These are phyloP conservation scores for Phytophthora agathidicida DNA, from an alignment of 352 stramenopile species.

Conservation along the genomic window DNA sequence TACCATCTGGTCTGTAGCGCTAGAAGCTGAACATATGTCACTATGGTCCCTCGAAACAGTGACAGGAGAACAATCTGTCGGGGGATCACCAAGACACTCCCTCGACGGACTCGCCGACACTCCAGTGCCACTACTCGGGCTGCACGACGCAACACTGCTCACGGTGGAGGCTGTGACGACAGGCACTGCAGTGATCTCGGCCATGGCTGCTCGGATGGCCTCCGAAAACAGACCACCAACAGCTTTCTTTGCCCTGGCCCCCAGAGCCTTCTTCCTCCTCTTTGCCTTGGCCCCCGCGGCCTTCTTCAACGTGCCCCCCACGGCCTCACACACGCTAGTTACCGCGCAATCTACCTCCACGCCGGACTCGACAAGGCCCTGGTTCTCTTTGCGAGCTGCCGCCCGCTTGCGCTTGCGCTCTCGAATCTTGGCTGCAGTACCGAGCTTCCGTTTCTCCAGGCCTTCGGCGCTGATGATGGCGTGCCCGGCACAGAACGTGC, in stretches of 20 bases:
- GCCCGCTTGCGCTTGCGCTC: not conserved
- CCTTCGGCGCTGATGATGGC: not conserved
- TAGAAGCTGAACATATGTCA: not conserved
- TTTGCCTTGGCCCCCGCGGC: not conserved
- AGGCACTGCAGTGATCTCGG: not conserved
- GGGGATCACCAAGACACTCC: not conserved
- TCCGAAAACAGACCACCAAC: not conserved
- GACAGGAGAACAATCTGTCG: not conserved
- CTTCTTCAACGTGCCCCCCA: no score
- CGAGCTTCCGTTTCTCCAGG: not conserved
- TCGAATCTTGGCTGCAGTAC: not conserved
- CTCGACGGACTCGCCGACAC: not conserved
- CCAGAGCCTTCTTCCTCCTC: not conserved
- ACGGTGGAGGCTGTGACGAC: not conserved
- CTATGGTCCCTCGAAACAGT: not conserved
- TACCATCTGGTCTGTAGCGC: no score
- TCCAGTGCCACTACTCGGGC: not conserved
- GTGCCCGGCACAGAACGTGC: not conserved
- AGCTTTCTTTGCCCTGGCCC: not conserved
- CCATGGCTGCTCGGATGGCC: not conserved
- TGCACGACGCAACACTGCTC: not conserved
- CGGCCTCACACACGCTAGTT: not conserved
- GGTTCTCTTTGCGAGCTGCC: not conserved
- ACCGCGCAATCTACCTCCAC: not conserved
- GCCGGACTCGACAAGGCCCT: not conserved